phyloP scores from a whole-genome alignment of 169 alveolate genomes.

The Hepatocystis sp. region DNA sequence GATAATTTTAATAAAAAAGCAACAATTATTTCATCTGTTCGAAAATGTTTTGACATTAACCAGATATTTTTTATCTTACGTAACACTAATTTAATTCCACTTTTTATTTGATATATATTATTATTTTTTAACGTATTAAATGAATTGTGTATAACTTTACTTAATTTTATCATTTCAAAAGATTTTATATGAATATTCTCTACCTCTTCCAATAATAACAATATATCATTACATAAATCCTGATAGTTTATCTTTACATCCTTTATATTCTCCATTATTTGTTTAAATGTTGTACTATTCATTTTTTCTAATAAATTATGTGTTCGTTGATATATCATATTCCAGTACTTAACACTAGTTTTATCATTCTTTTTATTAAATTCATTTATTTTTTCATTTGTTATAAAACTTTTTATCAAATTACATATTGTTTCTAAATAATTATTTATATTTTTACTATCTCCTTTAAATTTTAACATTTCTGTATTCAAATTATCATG shows the following conservation, averaged over 20 bases:
- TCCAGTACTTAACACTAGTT: constrained; percentile 61
- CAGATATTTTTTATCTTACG: constrained; percentile 68
- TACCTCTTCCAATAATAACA: constrained; percentile 31
- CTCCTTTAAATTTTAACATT: constrained; percentile 55
- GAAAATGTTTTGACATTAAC: constrained; percentile 69
- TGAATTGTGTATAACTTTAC: constrained; percentile 53
- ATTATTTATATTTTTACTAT: constrained; percentile 28
- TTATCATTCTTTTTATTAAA: constrained; percentile 45
- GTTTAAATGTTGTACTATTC: constrained; percentile 63
- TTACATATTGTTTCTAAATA: constrained; percentile 42
- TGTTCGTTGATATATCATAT: constrained; percentile 35
- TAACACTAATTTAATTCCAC: constrained; percentile 58
- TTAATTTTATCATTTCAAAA: constrained; percentile 73
- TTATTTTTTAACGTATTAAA: constrained; percentile 37
- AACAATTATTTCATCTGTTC: constrained; percentile 65
- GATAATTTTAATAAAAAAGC: constrained; percentile 54
- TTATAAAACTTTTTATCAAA: constrained; percentile 32
- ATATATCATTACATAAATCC: constrained; percentile 64
- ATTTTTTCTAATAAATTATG: constrained; percentile 57
- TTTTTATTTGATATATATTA: constrained; percentile 58
- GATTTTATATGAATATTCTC: constrained; percentile 72
- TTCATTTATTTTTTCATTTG: constrained; percentile 53
- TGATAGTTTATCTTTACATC: constrained; percentile 31
- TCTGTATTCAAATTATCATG: constrained; percentile 46
- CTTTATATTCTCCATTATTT: constrained; percentile 52